Base-by-base conservation (phyloP, 208 protist species). In the Endotrypanum monterogeii region DNA sequence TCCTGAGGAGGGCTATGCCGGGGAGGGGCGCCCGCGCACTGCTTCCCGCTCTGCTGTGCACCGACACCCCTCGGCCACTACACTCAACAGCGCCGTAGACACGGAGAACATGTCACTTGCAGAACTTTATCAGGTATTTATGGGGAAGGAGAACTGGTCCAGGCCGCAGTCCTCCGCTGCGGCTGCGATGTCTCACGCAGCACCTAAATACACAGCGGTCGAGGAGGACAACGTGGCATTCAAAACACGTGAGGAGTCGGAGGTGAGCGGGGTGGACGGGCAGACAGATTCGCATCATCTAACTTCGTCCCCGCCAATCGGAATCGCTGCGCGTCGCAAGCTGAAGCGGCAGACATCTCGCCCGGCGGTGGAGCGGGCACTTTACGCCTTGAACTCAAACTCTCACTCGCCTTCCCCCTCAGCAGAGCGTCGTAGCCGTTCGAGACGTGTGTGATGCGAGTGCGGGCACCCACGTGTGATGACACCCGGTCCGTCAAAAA, bases 371-470 rank as follows among this genome's bases (percentile, higher is more conserved):
- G 89, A 94, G 75, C 82, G 86, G 23, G 86, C 87, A 16, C 72
- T 94, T 23, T 91, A 88, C 75, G 69, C 82, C 4, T 61, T 94
- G 25, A 80, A 74, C 58, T 85, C 70, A 71, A 89, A 85, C 79
- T 88, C 84, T 35, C 70, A 79, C 71, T 89, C 84, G 0, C 50
- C 66, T 16, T 83, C 79, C n/a, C 51, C 68, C 9, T 81, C 81
- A 18, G 50, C 41, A 41, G 78, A 80, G 60, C 76, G 79, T 52
- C 84, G 80, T 65, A 86, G 80, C 66, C 82, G 82, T 44, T 86
- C 79, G 14, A 54, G 82, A 57, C 83, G 76, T n/a, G 50, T 73
- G 35, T 83, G 78, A 83, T 67, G 63, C 65, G 14, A 12, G 20
- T 71, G 67, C 7, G 16, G 46, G n/a, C n/a, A n/a, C 37, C 20